A percentile compares a stretch with the other conserved stretches of the same genome.
Conservation (phyloP, 148 eudicot genomes). For the Camellia lanceoleosa region DNA sequence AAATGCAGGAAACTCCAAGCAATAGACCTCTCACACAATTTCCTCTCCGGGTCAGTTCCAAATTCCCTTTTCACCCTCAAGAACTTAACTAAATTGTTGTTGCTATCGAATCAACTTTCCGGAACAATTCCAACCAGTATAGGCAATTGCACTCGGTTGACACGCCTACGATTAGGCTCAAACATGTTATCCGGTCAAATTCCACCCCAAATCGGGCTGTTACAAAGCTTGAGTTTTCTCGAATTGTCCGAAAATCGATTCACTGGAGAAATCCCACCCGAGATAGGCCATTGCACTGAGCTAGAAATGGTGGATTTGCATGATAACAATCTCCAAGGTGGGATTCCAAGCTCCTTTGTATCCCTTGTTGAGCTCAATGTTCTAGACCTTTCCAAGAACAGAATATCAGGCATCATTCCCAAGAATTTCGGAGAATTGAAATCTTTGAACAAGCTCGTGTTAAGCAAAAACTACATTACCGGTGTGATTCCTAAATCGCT, state of each 20-base stretch:
- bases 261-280: slow-evolving; percentile 28
- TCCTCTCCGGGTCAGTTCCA: slow-evolving; percentile 32
- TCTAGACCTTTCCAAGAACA: slow-evolving; percentile 32
- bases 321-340: slow-evolving; percentile 15
- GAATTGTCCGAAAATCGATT: slow-evolving; percentile 35
- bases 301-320: slow-evolving; percentile 33
- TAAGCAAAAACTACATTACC: slow-evolving; percentile 24
- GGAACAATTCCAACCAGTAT: slow-evolving; percentile 28
- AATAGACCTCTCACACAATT: slow-evolving; percentile 31
- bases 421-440: slow-evolving; percentile 23
- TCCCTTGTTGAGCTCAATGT: slow-evolving; percentile 30
- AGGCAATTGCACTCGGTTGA: slow-evolving; percentile 31
- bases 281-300: slow-evolving; percentile 26
- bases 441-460: slow-evolving; percentile 33
- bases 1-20: slow-evolving; percentile 31
- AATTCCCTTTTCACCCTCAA: slow-evolving; percentile 21
- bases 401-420: slow-evolving; percentile 31
- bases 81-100: slow-evolving; percentile 29
- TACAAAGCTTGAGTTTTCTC: slow-evolving; percentile 29
- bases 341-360: slow-evolving; percentile 26
- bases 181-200: slow-evolving; percentile 27
- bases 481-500: slow-evolving; percentile 30
- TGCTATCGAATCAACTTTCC: slow-evolving; percentile 35
- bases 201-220: slow-evolving; percentile 27
- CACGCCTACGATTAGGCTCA: slow-evolving; percentile 26